Percentiles rank a stretch among this genome's conserved stretches.
Evolutionary conservation across 805 yeast genomes (phyloP).

Genomic region (Candida palmyrensis): DNA sequence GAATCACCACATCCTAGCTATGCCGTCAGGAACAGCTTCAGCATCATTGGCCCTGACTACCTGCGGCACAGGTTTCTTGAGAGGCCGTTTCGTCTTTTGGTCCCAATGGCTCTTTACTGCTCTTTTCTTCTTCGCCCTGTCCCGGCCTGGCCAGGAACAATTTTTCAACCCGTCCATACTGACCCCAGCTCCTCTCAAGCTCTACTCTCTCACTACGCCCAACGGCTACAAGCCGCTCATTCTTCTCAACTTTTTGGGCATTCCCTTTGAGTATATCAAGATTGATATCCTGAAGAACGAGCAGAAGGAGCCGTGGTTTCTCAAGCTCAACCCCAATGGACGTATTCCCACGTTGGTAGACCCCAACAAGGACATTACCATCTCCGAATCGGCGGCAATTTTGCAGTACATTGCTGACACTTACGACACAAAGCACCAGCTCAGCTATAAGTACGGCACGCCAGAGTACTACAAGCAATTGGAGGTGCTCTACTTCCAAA

Average conservation of each 20-base stretch:
- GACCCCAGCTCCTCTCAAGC: too few species aligned
- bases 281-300: constrained; percentile 39
- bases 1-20: too few species aligned
- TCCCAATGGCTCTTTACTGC: too few species aligned
- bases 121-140: too few species aligned
- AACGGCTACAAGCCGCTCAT: constrained; percentile 41
- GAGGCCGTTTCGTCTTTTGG: too few species aligned
- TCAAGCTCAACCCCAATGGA: constrained; percentile 58
- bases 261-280: constrained; percentile 35
- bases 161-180: too few species aligned
- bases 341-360: constrained; percentile 53
- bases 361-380: constrained; percentile 36
- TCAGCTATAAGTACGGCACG: constrained; percentile 32
- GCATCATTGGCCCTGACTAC: too few species aligned
- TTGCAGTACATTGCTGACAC: constrained; percentile 54
- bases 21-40: too few species aligned
- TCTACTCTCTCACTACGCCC: constrained; percentile 32
- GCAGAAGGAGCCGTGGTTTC: constrained; percentile 55
- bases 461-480: constrained; percentile 45
- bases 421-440: constrained; percentile 51
- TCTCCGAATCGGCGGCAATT: constrained; percentile 62
- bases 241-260: constrained; percentile 35
- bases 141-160: too few species aligned
- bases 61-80: too few species aligned
- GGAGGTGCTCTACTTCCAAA: constrained; percentile 53